Percentiles rank a stretch among this genome's conserved stretches.
phyloP scores from a whole-genome alignment of 306 rosid species.

The Casuarina cunninghamiana region DNA sequence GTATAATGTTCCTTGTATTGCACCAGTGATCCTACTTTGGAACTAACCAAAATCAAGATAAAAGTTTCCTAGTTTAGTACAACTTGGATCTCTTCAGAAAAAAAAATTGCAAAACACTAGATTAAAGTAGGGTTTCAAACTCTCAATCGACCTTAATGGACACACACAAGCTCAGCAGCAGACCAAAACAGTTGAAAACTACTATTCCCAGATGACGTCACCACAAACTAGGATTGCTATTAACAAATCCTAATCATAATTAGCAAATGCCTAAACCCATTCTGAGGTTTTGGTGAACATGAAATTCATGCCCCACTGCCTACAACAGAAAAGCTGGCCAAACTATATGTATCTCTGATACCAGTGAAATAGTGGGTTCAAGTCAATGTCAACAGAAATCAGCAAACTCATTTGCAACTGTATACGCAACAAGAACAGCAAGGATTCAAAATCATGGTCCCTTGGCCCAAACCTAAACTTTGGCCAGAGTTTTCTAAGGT shows the following conservation, averaged over 20 bases:
- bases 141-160: background rate
- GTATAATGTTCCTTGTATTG: background rate
- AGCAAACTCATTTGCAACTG: background rate
- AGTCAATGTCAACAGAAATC: background rate
- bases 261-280: background rate
- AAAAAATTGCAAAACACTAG: background rate
- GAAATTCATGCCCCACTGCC: background rate
- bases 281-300: background rate
- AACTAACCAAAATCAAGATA: background rate
- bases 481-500: background rate
- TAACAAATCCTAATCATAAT: background rate
- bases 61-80: background rate
- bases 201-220: background rate
- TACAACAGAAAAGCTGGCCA: slow-evolving; percentile 11
- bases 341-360: background rate
- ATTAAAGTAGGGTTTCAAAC: background rate
- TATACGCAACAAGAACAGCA: background rate
- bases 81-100: background rate
- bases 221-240: background rate
- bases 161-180: background rate
- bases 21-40: slow-evolving; percentile 1
- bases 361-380: slow-evolving; percentile 8
- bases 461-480: background rate
- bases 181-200: background rate
- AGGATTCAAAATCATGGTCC: background rate